These are phyloP conservation scores for Theobroma cacao DNA, from an alignment of 345 rosid species.

Conservation along the genomic window DNA sequence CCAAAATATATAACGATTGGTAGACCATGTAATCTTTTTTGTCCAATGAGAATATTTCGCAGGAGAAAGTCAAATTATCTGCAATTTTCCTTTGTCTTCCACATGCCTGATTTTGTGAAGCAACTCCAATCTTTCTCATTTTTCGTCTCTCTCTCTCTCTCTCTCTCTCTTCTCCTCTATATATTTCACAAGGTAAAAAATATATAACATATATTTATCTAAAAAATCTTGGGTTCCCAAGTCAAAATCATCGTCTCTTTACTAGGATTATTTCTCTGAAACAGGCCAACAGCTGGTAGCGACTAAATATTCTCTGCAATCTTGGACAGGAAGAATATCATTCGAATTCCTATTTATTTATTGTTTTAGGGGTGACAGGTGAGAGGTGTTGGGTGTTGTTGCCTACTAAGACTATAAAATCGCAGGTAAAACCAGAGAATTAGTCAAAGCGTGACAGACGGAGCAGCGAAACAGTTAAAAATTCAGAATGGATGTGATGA, in stretches of 20 bases:
- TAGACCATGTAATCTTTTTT: neutral
- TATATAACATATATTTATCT: neutral
- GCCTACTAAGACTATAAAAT: neutral
- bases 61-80: neutral
- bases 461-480: neutral
- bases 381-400: neutral
- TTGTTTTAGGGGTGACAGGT: neutral
- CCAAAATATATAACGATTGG: neutral
- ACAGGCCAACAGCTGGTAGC: neutral
- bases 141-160: neutral
- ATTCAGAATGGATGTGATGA: too few species aligned
- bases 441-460: neutral
- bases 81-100: neutral
- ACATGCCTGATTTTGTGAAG: neutral
- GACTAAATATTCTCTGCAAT: conserved; percentile 4
- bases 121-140: neutral
- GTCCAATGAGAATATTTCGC: conserved; percentile 13
- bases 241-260: neutral
- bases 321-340: neutral
- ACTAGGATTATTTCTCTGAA: neutral
- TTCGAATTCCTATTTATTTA: neutral
- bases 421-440: neutral
- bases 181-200: neutral
- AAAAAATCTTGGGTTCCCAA: neutral
- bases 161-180: neutral